phyloP scores from a whole-genome alignment of 1,139 yeast genomes.

The Arxiozyma slooffiae region DNA sequence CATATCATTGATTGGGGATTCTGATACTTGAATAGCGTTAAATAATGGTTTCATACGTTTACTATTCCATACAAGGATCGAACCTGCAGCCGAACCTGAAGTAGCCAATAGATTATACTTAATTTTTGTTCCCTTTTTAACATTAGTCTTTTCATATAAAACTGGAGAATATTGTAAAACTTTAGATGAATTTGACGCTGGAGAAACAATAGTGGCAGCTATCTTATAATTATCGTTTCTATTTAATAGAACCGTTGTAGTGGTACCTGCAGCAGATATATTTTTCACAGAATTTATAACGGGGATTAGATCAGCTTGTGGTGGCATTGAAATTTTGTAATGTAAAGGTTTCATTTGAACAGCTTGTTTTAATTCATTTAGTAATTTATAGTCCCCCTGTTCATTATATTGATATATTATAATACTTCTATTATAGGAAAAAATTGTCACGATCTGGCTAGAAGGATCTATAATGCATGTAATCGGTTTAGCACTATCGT shows the following conservation, averaged over 20 bases:
- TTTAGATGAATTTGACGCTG: slow-evolving; percentile 43
- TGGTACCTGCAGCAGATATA: slow-evolving; percentile 17
- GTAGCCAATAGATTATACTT: slow-evolving; percentile 66
- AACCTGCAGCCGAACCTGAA: slow-evolving; percentile 66
- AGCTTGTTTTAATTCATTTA: slow-evolving; percentile 21
- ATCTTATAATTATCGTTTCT: slow-evolving; percentile 37
- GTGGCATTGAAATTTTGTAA: slow-evolving; percentile 29
- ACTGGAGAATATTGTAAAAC: slow-evolving; percentile 47
- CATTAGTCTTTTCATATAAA: slow-evolving; percentile 29
- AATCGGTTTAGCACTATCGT: slow-evolving; percentile 16
- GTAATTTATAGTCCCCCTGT: slow-evolving; percentile 18
- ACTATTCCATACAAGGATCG: slow-evolving; percentile 83
- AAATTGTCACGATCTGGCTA: slow-evolving; percentile 22
- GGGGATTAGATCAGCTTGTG: slow-evolving; percentile 27
- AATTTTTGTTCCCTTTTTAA: slow-evolving; percentile 22
- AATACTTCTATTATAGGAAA: slow-evolving; percentile 24
- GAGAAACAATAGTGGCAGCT: slow-evolving; percentile 47
- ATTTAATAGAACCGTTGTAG: slow-evolving; percentile 23
- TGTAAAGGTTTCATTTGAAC: slow-evolving; percentile 27
- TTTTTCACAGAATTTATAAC: slow-evolving; percentile 26
- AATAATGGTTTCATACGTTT: slow-evolving; percentile 62
- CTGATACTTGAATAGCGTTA: slow-evolving; percentile 55
- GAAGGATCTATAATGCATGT: slow-evolving; percentile 25
- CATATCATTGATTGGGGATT: slow-evolving; percentile 58
- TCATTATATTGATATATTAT: slow-evolving; percentile 22